Conservation (phyloP, 2,329 filamentous ascomycete species). For the Plenodomus tracheiphilus region DNA sequence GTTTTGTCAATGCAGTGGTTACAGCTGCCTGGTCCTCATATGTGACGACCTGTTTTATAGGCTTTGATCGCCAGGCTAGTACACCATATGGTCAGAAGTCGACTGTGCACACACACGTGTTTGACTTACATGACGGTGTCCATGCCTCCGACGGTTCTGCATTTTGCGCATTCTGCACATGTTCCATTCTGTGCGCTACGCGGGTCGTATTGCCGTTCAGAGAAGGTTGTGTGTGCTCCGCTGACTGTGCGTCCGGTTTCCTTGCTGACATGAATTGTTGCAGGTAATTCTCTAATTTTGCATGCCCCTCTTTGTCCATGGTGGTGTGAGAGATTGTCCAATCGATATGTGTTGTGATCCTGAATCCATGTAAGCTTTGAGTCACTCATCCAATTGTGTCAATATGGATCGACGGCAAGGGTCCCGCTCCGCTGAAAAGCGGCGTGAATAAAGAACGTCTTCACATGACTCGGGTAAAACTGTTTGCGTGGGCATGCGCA, state of each 20-base stretch:
- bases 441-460: conserved; percentile 20
- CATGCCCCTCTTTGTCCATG: conserved; percentile 14
- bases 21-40: conserved; percentile 68
- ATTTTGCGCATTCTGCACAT: not conserved
- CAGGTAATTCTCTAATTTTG: conserved; percentile 15
- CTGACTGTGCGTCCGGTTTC: not conserved
- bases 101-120: too few species aligned
- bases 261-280: conserved; percentile 11
- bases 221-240: not conserved
- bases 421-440: conserved; percentile 17
- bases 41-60: conserved; percentile 74
- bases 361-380: conserved; percentile 6
- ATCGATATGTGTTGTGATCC: not conserved
- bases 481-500: not conserved
- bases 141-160: conserved; percentile 26
- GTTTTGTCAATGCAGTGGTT: conserved; percentile 63
- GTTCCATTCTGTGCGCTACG: conserved; percentile 1
- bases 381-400: conserved; percentile 14
- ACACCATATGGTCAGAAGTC: conserved; percentile 13
- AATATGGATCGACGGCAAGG: conserved; percentile 26
- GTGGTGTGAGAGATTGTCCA: not conserved
- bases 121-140: conserved; percentile 46
- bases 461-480: conserved; percentile 26
- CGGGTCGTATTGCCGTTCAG: not conserved
- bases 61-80: conserved; percentile 73